Percentiles rank a stretch among this genome's conserved stretches.
Evolutionary conservation across 2,329 filamentous ascomycete genomes (phyloP).

Genomic region (Conoideocrella luteorostrata): DNA sequence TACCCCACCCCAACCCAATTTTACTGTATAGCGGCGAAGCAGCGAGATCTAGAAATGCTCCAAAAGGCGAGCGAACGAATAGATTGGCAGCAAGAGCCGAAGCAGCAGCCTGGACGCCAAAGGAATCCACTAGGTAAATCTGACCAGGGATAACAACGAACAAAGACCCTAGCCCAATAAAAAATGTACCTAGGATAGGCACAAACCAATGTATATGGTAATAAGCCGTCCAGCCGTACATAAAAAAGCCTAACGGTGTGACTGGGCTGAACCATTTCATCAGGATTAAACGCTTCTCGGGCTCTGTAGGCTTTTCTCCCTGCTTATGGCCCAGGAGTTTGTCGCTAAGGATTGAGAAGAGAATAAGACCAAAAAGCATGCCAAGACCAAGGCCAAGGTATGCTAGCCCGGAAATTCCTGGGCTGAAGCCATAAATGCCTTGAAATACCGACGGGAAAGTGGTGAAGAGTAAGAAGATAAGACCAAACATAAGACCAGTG

Average conservation of each 20-base stretch:
- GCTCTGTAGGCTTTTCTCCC: not conserved
- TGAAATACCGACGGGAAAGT: not conserved
- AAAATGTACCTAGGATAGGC: conserved; percentile 49
- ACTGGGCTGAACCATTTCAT: not conserved
- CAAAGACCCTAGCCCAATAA: conserved; percentile 35
- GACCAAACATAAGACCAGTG: not conserved
- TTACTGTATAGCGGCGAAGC: conserved; percentile 35
- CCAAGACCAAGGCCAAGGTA: not conserved
- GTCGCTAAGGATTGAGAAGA: too few relatives aligned
- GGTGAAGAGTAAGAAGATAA: not conserved
- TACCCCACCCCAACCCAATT: conserved; percentile 42
- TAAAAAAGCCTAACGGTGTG: conserved; percentile 41
- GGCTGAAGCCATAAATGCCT: not conserved
- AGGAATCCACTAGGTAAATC: conserved; percentile 48
- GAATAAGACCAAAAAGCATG: not conserved
- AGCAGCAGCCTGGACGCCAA: conserved; percentile 18
- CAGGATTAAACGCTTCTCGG: not conserved
- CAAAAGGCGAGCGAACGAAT: conserved; percentile 50
- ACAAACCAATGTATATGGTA: conserved; percentile 47
- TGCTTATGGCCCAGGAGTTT: not conserved
- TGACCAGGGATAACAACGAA: conserved; percentile 42
- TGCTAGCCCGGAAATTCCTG: not conserved
- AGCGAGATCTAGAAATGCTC: conserved; percentile 55
- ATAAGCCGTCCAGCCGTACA: conserved; percentile 41
- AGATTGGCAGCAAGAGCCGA: conserved; percentile 23